Evolutionary conservation across 75 land plant species (phyloP).

Genomic region (Pseudotsuga menziesii): DNA sequence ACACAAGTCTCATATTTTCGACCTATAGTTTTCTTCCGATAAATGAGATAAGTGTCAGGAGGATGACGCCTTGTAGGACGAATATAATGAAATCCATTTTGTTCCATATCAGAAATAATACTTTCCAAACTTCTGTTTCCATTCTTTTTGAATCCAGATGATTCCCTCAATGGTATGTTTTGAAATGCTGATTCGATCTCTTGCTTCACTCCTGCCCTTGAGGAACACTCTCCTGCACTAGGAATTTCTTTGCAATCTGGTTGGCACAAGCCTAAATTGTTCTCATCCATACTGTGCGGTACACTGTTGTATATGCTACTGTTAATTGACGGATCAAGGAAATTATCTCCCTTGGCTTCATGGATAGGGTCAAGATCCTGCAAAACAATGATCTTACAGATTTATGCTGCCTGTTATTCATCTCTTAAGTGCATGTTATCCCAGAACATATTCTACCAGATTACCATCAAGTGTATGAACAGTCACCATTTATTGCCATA

Average conservation of each 20-base stretch:
- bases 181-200: neutral
- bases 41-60: constrained; percentile 43
- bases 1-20: constrained; percentile 31
- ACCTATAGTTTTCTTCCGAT: constrained; percentile 27
- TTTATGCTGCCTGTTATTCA: neutral
- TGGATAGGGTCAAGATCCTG: constrained; percentile 4
- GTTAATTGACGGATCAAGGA: neutral
- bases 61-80: constrained; percentile 35
- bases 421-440: neutral
- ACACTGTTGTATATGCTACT: neutral
- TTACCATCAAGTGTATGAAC: neutral
- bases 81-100: constrained; percentile 54
- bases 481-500: neutral
- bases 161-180: neutral
- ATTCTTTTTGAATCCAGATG: neutral
- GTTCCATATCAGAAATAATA: constrained; percentile 64
- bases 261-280: neutral
- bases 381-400: neutral
- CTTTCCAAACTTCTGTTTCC: constrained; percentile 23
- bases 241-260: neutral
- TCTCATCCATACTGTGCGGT: neutral
- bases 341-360: neutral
- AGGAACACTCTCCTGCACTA: neutral
- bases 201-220: neutral
- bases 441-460: neutral